Conservation (phyloP, 2,329 filamentous ascomycete genomes). For the Apiospora marii region DNA sequence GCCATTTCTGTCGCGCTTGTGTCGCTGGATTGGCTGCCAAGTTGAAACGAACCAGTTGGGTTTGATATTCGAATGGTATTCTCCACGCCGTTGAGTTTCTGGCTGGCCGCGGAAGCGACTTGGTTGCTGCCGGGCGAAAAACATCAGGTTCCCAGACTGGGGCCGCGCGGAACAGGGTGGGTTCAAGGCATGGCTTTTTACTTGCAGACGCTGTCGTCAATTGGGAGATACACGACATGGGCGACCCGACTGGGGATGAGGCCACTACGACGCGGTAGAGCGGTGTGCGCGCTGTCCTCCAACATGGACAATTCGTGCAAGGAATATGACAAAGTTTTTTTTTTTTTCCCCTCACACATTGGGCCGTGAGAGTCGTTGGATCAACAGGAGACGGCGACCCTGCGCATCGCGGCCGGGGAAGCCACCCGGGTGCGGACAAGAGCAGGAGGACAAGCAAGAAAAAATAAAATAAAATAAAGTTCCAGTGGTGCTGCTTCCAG, state of each 20-base stretch:
- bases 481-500: not conserved
- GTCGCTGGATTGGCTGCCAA: conserved; percentile 10
- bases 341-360: not conserved
- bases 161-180: conserved; percentile 12
- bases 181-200: conserved; percentile 8
- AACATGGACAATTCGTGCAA: conserved; percentile 5
- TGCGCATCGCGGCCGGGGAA: conserved; percentile 12
- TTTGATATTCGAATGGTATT: conserved; percentile 1
- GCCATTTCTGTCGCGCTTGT: conserved; percentile 11
- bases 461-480: too few relatives aligned
- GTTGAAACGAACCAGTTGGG: conserved; percentile 20
- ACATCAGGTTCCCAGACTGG: conserved; percentile 11
- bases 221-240: not conserved
- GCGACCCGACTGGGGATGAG: not conserved
- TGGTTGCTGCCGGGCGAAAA: not conserved
- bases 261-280: not conserved
- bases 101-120: conserved; percentile 1
- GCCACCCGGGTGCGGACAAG: conserved; percentile 4
- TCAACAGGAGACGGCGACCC: conserved; percentile 15
- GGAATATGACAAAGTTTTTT: conserved; percentile 18
- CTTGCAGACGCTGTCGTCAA: not conserved
- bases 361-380: not conserved
- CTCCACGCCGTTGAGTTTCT: conserved; percentile 14
- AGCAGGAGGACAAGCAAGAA: too few relatives aligned
- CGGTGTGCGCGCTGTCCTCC: conserved; percentile 8